Evolutionary conservation across 2,329 filamentous ascomycete species (phyloP).

Genomic region (Fonsecaea pugnacius): DNA sequence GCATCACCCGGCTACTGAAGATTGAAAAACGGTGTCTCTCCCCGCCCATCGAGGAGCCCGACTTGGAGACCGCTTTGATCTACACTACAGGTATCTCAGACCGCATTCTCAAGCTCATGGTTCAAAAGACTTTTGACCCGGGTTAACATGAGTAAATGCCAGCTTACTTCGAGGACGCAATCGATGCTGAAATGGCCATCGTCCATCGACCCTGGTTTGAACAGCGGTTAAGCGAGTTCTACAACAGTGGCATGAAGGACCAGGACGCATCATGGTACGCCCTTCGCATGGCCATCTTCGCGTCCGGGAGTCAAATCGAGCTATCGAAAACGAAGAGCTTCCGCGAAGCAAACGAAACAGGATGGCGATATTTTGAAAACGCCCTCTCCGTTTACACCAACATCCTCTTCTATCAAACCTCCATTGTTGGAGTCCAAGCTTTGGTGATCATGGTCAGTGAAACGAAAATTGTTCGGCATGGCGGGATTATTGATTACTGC

Average conservation of each 20-base stretch:
- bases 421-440: slow-evolving; percentile 1
- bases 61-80: not conserved
- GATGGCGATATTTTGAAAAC: slow-evolving; percentile 3
- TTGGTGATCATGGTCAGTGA: slow-evolving; percentile 5
- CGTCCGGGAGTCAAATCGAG: slow-evolving; percentile 4
- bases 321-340: slow-evolving; percentile 3
- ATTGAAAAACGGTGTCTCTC: not conserved
- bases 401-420: slow-evolving; percentile 2
- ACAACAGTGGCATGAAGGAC: not conserved
- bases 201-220: slow-evolving; percentile 17
- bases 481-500: not conserved
- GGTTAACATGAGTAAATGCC: not conserved
- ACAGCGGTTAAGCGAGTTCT: slow-evolving; percentile 2
- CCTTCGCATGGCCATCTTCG: not conserved
- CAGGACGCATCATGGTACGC: slow-evolving; percentile 6
- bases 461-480: not conserved
- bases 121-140: no score
- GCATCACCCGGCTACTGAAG: not conserved
- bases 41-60: not conserved
- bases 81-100: not conserved
- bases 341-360: not conserved
- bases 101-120: no score
- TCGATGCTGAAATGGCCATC: not conserved
- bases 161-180: slow-evolving; percentile 10
- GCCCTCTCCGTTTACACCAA: slow-evolving; percentile 3